phyloP scores from a whole-genome alignment of 2,329 filamentous ascomycete species.

The Parascedosporium putredinis region DNA sequence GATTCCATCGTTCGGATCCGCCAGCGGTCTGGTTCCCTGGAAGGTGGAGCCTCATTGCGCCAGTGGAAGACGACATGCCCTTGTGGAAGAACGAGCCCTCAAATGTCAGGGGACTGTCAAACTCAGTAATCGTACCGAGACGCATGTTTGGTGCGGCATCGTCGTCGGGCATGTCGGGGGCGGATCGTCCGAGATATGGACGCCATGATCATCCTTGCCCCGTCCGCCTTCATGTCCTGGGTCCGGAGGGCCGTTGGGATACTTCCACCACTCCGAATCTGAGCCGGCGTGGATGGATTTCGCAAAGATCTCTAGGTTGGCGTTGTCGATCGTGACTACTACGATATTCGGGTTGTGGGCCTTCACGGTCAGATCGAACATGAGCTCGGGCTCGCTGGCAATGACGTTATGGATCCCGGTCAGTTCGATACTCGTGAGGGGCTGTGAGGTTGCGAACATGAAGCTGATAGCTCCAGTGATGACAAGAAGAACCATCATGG shows the following conservation, averaged over 20 bases:
- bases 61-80: constrained; percentile 60
- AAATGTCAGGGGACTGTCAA: constrained; percentile 81
- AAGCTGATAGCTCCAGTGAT: constrained; percentile 80
- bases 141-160: constrained; percentile 72
- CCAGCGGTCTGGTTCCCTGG: constrained; percentile 86
- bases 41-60: constrained; percentile 69
- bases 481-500: constrained; percentile 69
- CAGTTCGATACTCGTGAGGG: constrained; percentile 68
- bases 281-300: constrained; percentile 83
- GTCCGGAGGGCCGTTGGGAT: constrained; percentile 16
- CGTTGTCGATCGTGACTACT: constrained; percentile 71
- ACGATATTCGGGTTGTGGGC: constrained; percentile 92
- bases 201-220: constrained; percentile 8
- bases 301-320: constrained; percentile 88
- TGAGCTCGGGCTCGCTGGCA: constrained; percentile 87
- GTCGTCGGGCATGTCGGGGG: constrained; percentile 52
- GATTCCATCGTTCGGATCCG: constrained; percentile 80
- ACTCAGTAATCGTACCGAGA: constrained; percentile 76
- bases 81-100: constrained; percentile 82
- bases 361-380: constrained; percentile 81
- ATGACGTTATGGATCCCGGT: constrained; percentile 79
- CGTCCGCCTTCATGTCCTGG: not conserved
- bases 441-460: constrained; percentile 83
- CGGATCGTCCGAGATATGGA: constrained; percentile 22
- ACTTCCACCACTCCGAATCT: constrained; percentile 50